Evolutionary conservation across 2,329 filamentous ascomycete species (phyloP).

Genomic region (Cylindrodendrum hubeiense): DNA sequence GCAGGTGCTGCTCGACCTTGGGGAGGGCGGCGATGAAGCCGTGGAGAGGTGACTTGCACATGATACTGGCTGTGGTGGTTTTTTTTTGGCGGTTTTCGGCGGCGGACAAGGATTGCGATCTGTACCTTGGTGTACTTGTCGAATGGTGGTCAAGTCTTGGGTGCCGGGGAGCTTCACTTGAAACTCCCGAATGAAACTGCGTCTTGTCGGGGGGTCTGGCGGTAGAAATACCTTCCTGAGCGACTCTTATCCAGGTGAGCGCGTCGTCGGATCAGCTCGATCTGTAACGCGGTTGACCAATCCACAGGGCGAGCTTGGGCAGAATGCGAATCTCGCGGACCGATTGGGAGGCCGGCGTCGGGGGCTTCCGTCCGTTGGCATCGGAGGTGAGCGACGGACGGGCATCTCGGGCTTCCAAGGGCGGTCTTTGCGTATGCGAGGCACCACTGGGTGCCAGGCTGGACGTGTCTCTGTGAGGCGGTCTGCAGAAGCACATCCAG

Average conservation of each 20-base stretch:
- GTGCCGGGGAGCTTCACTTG: constrained; percentile 1
- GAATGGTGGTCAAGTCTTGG: neutral
- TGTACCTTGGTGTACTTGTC: neutral
- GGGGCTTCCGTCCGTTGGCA: constrained; percentile 21
- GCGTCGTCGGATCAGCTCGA: constrained; percentile 4
- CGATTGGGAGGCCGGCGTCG: constrained; percentile 20
- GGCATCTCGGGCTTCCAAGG: neutral
- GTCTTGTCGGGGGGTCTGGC: neutral
- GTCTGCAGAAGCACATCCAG: neutral
- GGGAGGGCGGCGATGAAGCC: constrained; percentile 74
- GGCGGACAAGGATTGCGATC: neutral
- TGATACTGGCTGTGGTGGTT: constrained; percentile 43
- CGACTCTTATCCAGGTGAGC: neutral
- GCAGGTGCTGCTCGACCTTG: constrained; percentile 87
- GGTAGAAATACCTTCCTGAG: neutral
- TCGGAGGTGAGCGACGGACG: constrained; percentile 21
- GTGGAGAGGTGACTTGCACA: constrained; percentile 66
- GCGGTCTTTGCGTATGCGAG: neutral
- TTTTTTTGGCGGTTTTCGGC: no score
- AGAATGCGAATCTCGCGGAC: constrained; percentile 14
- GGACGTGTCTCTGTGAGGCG: neutral
- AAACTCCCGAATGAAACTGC: constrained; percentile 5
- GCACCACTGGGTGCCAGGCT: neutral
- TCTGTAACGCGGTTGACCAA: constrained; percentile 1
- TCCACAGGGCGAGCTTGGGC: neutral